Base-by-base conservation (phyloP, 352 stramenopile species). In the Globisporangium viniferum region DNA sequence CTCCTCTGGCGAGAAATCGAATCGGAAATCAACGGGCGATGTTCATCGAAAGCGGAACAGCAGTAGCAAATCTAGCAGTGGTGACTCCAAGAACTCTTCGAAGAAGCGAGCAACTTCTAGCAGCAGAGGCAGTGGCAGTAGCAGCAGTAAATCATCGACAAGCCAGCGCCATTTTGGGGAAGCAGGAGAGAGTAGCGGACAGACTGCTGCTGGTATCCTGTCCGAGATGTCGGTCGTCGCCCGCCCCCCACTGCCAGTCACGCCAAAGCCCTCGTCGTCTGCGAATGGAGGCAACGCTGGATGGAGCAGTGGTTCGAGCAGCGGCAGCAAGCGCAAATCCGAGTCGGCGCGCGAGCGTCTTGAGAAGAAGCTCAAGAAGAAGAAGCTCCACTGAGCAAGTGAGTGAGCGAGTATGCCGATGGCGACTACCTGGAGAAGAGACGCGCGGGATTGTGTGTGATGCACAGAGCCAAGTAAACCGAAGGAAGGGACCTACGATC, bases 361-460 rank as follows among this genome's bases (percentile, higher is more conserved):
- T 62, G 82, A 81, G 58, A 94, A 94, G 63, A 94, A 94, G 67
- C 79, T 94, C 39, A 94, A 91, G 74, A 86, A 86, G 39, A 87
- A 78, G 62, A 90, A 90, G 62, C 67, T 75, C 35, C 76, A 75
- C 46, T 85, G 55, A 84, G 44, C 24, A 24, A 24, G 31, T 33
- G 31, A 0, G 31, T 33, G 31, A 33, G 31, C 5, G 31, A 33
- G 2, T 33, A 33, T 33, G 31, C 5, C 31, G 31, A 33, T 33
- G 31, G 31, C 31, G 31, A 33, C 3, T 33, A 33, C 4, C 31
- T 33, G 31, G 31, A 33, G 3, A 46, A 18, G 39, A 46, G 3
- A 20, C 14, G 12, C 15, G 14, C 15, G 12, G 14, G 39, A 46
- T 46, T 46, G 39, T 46, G 12, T 46, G 39, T 46, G 39, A 20